These are phyloP conservation scores for Suhomyces terraborum DNA, from an alignment of 1,139 yeast genomes.

Conservation along the genomic window DNA sequence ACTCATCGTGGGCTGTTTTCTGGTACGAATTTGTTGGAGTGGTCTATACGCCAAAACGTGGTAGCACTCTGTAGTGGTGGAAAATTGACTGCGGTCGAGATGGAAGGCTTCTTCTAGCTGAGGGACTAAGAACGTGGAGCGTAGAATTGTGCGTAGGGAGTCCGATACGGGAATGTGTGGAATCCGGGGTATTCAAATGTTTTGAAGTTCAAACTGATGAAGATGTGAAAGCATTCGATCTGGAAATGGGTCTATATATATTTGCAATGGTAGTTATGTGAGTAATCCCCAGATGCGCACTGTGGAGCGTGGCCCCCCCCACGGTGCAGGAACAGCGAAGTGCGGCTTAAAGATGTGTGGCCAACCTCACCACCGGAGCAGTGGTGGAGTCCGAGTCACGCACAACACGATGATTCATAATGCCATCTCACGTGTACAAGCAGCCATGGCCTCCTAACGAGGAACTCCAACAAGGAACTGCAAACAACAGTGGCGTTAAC, in stretches of 20 bases:
- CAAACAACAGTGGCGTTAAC: background rate
- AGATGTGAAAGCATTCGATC: background rate
- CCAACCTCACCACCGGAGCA: constrained; percentile 7
- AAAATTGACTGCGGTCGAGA: too few species aligned
- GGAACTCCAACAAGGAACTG: too few species aligned
- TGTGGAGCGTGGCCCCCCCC: constrained; percentile 8
- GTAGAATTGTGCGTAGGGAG: too few species aligned
- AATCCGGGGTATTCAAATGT: background rate
- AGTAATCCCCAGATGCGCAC: constrained; percentile 11
- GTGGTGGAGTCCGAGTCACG: constrained; percentile 14
- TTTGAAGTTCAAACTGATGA: background rate
- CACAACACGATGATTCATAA: constrained; percentile 9
- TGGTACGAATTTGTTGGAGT: background rate
- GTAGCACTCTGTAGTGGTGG: too few species aligned
- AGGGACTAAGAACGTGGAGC: too few species aligned
- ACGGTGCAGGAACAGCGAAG: constrained; percentile 9
- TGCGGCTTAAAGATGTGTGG: constrained; percentile 11
- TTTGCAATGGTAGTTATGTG: constrained; percentile 16
- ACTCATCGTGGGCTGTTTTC: constrained; percentile 4
- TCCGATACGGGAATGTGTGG: too few species aligned
- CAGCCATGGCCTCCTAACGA: background rate
- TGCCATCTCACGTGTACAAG: constrained; percentile 10
- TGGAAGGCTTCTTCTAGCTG: too few species aligned
- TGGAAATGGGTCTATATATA: constrained; percentile 6
- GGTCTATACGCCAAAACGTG: too few species aligned